Percentiles rank a stretch among this genome's conserved stretches.
Evolutionary conservation across 192 early-diverging fungal species (phyloP).

Genomic region (Borealophlyctis nickersoniae): DNA sequence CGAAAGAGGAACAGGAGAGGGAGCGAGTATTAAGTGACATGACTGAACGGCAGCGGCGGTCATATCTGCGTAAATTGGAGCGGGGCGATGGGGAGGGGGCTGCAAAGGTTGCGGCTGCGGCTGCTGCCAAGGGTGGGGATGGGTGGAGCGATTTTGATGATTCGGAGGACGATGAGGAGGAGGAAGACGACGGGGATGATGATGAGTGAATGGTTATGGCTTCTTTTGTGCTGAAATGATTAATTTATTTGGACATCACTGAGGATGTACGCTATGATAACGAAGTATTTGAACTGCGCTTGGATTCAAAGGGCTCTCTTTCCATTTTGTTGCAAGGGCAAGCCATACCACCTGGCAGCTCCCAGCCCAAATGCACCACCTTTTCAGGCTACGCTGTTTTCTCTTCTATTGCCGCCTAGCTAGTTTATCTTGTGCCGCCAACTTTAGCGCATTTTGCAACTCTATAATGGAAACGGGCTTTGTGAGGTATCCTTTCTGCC

Average conservation of each 20-base stretch:
- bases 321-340: too few relatives aligned
- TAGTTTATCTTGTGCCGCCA: too few relatives aligned
- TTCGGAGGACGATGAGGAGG: slow-evolving; percentile 57
- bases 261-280: too few relatives aligned
- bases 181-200: slow-evolving; percentile 42
- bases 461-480: slow-evolving; percentile 16
- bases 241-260: too few relatives aligned
- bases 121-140: slow-evolving; percentile 43
- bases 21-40: slow-evolving; percentile 67
- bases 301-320: too few relatives aligned
- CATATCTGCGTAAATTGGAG: slow-evolving; percentile 76
- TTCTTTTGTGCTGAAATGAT: too few relatives aligned
- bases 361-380: too few relatives aligned
- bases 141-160: slow-evolving; percentile 48
- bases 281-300: too few relatives aligned
- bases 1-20: slow-evolving; percentile 70
- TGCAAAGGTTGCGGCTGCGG: slow-evolving; percentile 21
- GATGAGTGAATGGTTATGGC: slow-evolving; percentile 24
- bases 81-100: slow-evolving; percentile 69
- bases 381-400: too few relatives aligned
- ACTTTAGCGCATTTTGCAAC: too few relatives aligned
- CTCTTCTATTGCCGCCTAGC: too few relatives aligned
- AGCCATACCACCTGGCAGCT: too few relatives aligned
- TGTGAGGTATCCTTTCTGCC: slow-evolving; percentile 17
- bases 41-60: slow-evolving; percentile 79